phyloP scores from a whole-genome alignment of 2,329 filamentous ascomycete genomes.

The Aspergillus puulaauensis region DNA sequence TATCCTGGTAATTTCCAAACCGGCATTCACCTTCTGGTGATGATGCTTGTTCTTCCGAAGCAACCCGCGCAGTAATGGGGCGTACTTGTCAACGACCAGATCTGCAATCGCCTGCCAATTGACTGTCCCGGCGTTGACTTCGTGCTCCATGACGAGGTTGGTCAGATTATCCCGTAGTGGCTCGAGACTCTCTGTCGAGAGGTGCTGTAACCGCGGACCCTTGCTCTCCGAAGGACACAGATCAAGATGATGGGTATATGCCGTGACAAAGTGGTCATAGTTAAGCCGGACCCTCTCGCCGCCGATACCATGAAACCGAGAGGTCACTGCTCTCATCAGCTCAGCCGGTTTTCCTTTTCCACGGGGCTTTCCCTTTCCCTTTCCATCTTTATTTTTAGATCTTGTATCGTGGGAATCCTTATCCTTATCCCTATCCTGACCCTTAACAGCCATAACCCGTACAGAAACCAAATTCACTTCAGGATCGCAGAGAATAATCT shows the following conservation, averaged over 20 bases:
- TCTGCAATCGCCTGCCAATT: conserved; percentile 70
- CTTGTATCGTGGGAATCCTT: neutral
- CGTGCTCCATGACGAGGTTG: conserved; percentile 38
- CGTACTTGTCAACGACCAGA: conserved; percentile 64
- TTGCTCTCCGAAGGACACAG: conserved; percentile 36
- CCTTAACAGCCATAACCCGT: conserved; percentile 29
- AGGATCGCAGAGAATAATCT: conserved; percentile 69
- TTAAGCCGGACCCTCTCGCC: conserved; percentile 45
- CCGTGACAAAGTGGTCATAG: conserved; percentile 51
- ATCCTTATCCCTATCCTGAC: neutral
- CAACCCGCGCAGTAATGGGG: conserved; percentile 49
- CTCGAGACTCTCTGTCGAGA: conserved; percentile 31
- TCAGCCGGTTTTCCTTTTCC: neutral
- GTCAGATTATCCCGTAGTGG: conserved; percentile 48
- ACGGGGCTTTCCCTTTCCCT: neutral
- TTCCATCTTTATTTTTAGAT: neutral
- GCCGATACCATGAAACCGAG: conserved; percentile 33
- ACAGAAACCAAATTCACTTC: conserved; percentile 37
- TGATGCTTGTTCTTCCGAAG: conserved; percentile 26
- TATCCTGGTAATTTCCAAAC: neutral
- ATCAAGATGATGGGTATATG: conserved; percentile 45
- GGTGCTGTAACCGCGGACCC: conserved; percentile 40
- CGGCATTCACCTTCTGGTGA: neutral
- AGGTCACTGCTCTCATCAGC: conserved; percentile 23
- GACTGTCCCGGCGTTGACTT: conserved; percentile 29